A percentile compares a stretch with the other conserved stretches of the same genome.
These are phyloP conservation scores for Mycena rosella DNA, from an alignment of 768 basidiomycete species.

Conservation along the genomic window DNA sequence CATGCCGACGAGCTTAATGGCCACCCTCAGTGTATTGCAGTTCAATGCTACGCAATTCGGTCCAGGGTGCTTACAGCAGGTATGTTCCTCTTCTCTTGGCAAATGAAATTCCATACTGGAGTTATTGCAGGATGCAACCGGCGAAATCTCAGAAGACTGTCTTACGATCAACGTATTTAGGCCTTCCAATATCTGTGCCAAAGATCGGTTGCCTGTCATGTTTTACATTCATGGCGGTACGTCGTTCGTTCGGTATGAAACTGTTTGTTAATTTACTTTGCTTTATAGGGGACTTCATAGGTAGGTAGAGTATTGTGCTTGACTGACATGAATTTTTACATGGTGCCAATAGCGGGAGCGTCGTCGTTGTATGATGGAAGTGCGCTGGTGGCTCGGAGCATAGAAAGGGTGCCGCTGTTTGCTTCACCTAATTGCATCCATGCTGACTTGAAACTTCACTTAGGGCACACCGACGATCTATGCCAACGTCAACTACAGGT, in stretches of 20 bases:
- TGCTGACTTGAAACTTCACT: neutral
- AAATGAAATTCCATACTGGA: neutral
- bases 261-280: neutral
- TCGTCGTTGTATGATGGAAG: slow-evolving; percentile 45
- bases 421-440: neutral
- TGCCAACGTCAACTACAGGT: slow-evolving; percentile 64
- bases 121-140: neutral
- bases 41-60: slow-evolving; percentile 39
- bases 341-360: slow-evolving; percentile 33
- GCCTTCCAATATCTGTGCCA: slow-evolving; percentile 43
- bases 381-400: slow-evolving; percentile 35
- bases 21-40: slow-evolving; percentile 20
- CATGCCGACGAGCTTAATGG: slow-evolving; percentile 34
- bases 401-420: slow-evolving; percentile 27
- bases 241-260: slow-evolving; percentile 17
- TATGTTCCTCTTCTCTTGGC: neutral
- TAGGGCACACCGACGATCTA: slow-evolving; percentile 59
- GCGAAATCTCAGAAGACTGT: slow-evolving; percentile 58
- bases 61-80: slow-evolving; percentile 36
- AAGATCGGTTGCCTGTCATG: slow-evolving; percentile 21
- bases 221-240: slow-evolving; percentile 30
- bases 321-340: neutral
- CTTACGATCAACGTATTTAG: slow-evolving; percentile 59
- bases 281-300: neutral
- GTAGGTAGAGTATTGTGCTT: neutral